Base-by-base conservation (phyloP, 352 stramenopile species). In the Phytophthora citricola region DNA sequence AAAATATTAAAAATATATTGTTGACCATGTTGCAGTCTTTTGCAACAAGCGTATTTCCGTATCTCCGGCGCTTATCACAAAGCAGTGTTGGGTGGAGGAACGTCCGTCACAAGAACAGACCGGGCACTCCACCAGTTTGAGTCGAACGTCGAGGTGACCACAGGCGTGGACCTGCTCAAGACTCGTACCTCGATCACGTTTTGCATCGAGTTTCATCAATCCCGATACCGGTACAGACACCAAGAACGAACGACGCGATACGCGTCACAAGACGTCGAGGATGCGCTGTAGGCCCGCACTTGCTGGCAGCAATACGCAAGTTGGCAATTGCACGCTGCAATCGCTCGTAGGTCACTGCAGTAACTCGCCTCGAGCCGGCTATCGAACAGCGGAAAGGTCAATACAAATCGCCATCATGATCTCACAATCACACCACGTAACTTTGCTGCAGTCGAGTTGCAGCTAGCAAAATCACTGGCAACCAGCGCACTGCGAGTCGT, bases 381-480 rank as follows among this genome's bases (percentile, higher is more conserved):
- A 60, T 54, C 58, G 58, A 60, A 66, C 58, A 66, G 59, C 51
- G 59, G 59, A 67, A 67, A 67, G 59, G 59, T 53, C 50, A 24
- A 55, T 12, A 22, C 59, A 67, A 55, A 67, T 61, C 59, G 24
- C 12, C 32, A 22, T 20, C 36, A 38, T 12, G 12, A 14, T 26
- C 36, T 20, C 41, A 51, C 57, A 58, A 58, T 34, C 14, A 9
- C 20, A 66, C 48, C 29, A 60, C 49, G 48, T 12, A 17, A 31
- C 44, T 41, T 61, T 66, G 58, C 20, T 36, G 58, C 58, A 62
- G 50, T 45, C 31, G 47, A 27, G n/a, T 43, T 43, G 38, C 38
- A 43, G 38, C 15, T 43, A 4, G 38, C 14, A 2, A 53, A 58
- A 52, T 29, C 20, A 58, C 46, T 64, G 58, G 58, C 39, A 45